Base-by-base conservation (phyloP, 164 flowering plant species). In the Stephania japonica region DNA sequence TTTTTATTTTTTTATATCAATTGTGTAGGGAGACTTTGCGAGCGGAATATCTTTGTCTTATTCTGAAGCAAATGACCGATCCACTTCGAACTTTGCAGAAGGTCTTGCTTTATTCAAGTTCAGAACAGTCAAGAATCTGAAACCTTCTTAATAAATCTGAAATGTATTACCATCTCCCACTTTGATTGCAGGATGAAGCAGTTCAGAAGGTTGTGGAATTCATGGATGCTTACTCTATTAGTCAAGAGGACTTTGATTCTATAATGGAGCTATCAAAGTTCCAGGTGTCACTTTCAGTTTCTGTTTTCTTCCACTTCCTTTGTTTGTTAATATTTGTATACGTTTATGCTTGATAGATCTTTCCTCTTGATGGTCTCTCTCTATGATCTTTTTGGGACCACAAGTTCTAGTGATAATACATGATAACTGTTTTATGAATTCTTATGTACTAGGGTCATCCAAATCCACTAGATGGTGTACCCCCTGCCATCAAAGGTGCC, bases 211-310 rank as follows among this genome's bases (percentile, higher is more conserved):
- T 93, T 76, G 91, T 93, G 64, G 91, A 90, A 71, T 90, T 92
- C 78, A 93, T 95, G 99, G 91, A 88, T 82, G 27, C 78, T 13
- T 95, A 95, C 86, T 91, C 97, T 12, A 82, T 95, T 38, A 91
- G 86, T 83, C 94, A 85, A 84, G 98, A 93, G 74, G 98, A 95
- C 80, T 90, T 83, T 81, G 97, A 91, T 76, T 82, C 94, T 63
- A 80, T 95, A 9, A 81, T 91, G 77, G 98, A 90, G 73, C 62
- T 95, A 65, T 90, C 98, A 65, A 91, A 90, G 80, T 93, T 89
- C 76, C 79, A 89, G 98, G 99, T 95, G 73, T 68, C 50, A 74
- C 26, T 50, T n/a, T 7, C 23, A 16, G 1, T 43, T 21, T 44
- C 42, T 27, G 23, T 44, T 70, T 61, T 70, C 11, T 43, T 23